Evolutionary conservation across 2,329 filamentous ascomycete genomes (phyloP), one percentile per base, ranked within the genome.

Genomic region (Xylaria multiplex): DNA sequence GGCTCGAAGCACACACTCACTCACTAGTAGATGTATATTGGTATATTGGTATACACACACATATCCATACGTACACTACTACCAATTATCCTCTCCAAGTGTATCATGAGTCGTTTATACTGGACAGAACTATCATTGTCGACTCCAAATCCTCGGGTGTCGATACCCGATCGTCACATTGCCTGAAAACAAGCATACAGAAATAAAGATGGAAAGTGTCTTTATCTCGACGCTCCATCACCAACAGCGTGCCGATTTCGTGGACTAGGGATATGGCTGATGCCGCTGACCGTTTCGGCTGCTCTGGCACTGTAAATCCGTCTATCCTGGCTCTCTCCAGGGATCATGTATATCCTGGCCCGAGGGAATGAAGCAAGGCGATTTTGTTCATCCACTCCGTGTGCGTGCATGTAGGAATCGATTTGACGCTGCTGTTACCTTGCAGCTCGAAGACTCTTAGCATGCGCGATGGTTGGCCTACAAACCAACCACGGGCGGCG

Each of bases 351-450:
- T 54, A 46, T 59, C 45, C 54, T 59, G 32, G 52, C 40, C 59
- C 46, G 59, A 64, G 54, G 37, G 60, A 62, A 62, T 16, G 7
- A 61, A 58, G 57, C 58, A 64, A 59, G 60, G 59, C 64, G 40
- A 22, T 46, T 61, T 49, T 58, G 35, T 42, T 59, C 48, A 43
- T 53, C 50, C 59, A 45, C 54, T 52, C 42, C 49, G 24, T 49
- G 45, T 22, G 53, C 27, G 24, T 48, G 45, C 24, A 19, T 59
- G 42, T 55, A 40, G 22, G 49, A 49, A 27, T 62, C 49, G 30
- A 59, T 52, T 59, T 57, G 59, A 46, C 46, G 45, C 54, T 65
- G 54, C 52, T 48, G 60, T 53, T 62, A 67, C 64, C 67, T 56
- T 67, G 67, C 67, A 67, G 60, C 59, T 54, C 27, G 58, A 62